Base-by-base conservation (phyloP, 352 stramenopile genomes). In the Nothophytophthora sp. region DNA sequence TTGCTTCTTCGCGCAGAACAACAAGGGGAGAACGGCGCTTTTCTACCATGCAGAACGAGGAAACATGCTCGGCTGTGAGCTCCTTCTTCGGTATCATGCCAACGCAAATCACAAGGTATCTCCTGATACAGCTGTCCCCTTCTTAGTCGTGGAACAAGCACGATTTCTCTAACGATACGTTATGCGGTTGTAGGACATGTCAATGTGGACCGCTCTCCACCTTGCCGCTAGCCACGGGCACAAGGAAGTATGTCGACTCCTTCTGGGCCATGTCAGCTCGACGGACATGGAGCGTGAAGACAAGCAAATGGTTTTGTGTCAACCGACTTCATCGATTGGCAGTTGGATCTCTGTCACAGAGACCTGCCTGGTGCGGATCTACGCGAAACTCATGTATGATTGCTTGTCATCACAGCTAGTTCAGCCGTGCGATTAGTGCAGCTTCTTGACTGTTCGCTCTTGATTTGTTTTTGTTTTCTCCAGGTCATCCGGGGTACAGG, bases 41-140 rank as follows among this genome's bases (percentile, higher is more conserved):
- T 75, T 81, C 48, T 70, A 74, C 13, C 66, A 77, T 47, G 73
- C 67, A 10, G 73, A 81, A 32, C 47, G 65, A 42, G 73, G 73
- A 27, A 79, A 76, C 33, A 34, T 79, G 6, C 44, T 67, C 18
- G 69, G 69, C 0, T 84, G 73, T 13, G 51, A 67, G 41, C 54
- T 79, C 5, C 18, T 81, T 11, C 59, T 80, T 43, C 61, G 62
- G 2, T 68, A 54, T 37, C 55, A 76, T 37, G 58, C 62, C 20
- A 65, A 84, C 18, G 59, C 70, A 11, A 65, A 68, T 12, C 67
- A 79, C 48, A 67, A 73, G 55, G 72, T 70, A 7, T 30, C 29
- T 27, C 29, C 28, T 27, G 18, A 16, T 11, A 16, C 27, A 38
- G 9, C 16, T 39, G 19, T 25, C 25, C 15, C 20, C 18, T 5